A percentile compares a stretch with the other conserved stretches of the same genome.
phyloP scores from a whole-genome alignment of 805 yeast species.

The Candida glaebosa region DNA sequence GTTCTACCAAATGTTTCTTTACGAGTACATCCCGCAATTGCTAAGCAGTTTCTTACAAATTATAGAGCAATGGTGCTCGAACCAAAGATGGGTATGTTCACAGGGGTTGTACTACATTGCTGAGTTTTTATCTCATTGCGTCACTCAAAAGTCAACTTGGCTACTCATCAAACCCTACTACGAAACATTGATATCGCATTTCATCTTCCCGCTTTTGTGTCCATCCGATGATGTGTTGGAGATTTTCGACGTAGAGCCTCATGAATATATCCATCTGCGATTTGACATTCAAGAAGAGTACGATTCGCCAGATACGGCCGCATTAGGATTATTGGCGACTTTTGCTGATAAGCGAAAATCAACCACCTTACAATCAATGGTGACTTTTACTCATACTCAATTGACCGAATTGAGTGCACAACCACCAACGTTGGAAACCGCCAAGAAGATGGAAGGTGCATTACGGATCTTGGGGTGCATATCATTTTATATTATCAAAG shows the following conservation, averaged over 20 bases:
- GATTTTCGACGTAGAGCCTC: conserved; percentile 80
- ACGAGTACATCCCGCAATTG: conserved; percentile 69
- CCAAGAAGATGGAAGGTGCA: conserved; percentile 71
- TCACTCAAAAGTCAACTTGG: conserved; percentile 59
- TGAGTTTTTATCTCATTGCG: conserved; percentile 53
- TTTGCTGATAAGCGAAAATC: conserved; percentile 67
- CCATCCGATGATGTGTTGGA: conserved; percentile 68
- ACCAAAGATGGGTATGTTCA: conserved; percentile 65
- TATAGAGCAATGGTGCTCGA: conserved; percentile 70
- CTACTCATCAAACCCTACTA: conserved; percentile 59
- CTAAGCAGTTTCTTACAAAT: conserved; percentile 60
- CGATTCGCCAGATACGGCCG: conserved; percentile 73
- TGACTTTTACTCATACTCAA: conserved; percentile 52
- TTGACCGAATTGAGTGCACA: conserved; percentile 28
- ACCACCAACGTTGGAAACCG: conserved; percentile 43
- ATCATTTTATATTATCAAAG: conserved; percentile 53
- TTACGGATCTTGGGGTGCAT: conserved; percentile 76
- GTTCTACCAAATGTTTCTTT: conserved; percentile 54
- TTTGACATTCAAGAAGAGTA: conserved; percentile 54
- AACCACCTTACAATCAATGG: conserved; percentile 55
- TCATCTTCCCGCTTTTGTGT: conserved; percentile 73
- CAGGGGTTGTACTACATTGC: conserved; percentile 60
- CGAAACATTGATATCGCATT: conserved; percentile 60
- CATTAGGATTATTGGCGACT: conserved; percentile 67
- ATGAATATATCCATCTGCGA: conserved; percentile 75